phyloP scores from a whole-genome alignment of 176 grass and related monocot genomes.

The Thalia dealbata region DNA sequence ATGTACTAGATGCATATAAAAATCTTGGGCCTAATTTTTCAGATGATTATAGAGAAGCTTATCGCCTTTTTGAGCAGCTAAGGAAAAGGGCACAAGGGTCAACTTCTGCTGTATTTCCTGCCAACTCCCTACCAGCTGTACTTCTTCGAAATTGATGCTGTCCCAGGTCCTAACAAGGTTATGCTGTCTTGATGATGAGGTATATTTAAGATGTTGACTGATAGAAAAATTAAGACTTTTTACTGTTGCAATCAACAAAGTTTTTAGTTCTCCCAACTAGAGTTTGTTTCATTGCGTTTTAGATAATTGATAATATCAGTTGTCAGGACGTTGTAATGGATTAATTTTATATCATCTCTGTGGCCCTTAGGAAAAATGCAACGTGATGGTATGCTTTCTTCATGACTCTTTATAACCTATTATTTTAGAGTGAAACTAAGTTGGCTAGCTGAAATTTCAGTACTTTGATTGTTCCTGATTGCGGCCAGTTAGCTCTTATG shows the following conservation, averaged over 20 bases:
- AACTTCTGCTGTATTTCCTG: slow-evolving; percentile 45
- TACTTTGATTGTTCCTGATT: background rate
- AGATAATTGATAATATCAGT: background rate
- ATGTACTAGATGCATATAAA: slow-evolving; percentile 37
- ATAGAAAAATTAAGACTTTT: background rate
- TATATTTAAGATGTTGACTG: slow-evolving; percentile 13
- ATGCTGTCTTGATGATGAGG: slow-evolving; percentile 5
- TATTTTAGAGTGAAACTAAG: background rate
- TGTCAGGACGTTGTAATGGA: background rate
- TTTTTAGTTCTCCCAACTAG: background rate
- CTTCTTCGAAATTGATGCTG: slow-evolving; percentile 19
- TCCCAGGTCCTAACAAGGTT: background rate
- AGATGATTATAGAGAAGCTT: slow-evolving; percentile 34
- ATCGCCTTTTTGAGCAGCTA: slow-evolving; percentile 36
- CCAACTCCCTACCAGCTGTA: slow-evolving; percentile 32
- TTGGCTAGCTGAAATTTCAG: background rate
- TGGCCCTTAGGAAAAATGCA: no score
- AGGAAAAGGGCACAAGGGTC: slow-evolving; percentile 40
- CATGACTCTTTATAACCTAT: background rate
- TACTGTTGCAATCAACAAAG: background rate
- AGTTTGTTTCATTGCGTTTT: background rate
- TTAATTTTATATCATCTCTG: background rate
- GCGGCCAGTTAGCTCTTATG: background rate
- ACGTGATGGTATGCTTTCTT: background rate
- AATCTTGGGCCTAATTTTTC: slow-evolving; percentile 17